Evolutionary conservation across 805 yeast species (phyloP), one percentile per base, ranked within the genome.

Genomic region (Yarrowia sp.): DNA sequence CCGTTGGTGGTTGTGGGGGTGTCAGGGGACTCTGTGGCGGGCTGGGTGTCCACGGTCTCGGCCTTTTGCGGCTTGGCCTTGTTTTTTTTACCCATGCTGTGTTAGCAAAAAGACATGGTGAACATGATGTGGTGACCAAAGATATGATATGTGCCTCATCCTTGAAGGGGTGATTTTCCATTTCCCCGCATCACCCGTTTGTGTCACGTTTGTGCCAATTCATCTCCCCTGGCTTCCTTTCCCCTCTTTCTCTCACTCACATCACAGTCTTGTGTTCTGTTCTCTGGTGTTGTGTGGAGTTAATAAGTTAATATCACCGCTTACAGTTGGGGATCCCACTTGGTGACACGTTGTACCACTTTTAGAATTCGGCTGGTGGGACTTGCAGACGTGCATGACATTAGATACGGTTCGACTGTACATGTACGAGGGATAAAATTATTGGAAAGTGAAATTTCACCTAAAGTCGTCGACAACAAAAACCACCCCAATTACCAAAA

Each of bases 341-440:
- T 47, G 52, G 64, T 58, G 64, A 58, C 64, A 58, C 64, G 64
- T 58, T 58, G 64, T 58, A 33, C 50, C 64, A n/a, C 50, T n/a
- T 24, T 38, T 42, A 42, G 34, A 36, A 43, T 58, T 58, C 15
- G 42, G 33, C 40, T 17, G 50, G 49, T 10, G 36, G 34, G 50
- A 24, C 50, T 15, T 24, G 36, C 50, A 24, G 19, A 43, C 14
- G 15, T 46, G 50, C 50, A 46, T 14, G 50, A 12, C 34, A 24
- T n/a, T n/a, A 33, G 55, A 49, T 49, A 49, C 38, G n/a, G 55
- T n/a, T n/a, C n/a, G n/a, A n/a, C n/a, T n/a, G n/a, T n/a, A n/a
- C n/a, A n/a, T n/a, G n/a, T 49, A 34, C 17, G 39, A n/a, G 39
- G 17, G 55, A 49, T 33, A 33, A 49, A 49, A 30, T n/a, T n/a